These are phyloP conservation scores for Rhodotorula kratochvilovae DNA, from an alignment of 768 basidiomycete species.

Conservation along the genomic window DNA sequence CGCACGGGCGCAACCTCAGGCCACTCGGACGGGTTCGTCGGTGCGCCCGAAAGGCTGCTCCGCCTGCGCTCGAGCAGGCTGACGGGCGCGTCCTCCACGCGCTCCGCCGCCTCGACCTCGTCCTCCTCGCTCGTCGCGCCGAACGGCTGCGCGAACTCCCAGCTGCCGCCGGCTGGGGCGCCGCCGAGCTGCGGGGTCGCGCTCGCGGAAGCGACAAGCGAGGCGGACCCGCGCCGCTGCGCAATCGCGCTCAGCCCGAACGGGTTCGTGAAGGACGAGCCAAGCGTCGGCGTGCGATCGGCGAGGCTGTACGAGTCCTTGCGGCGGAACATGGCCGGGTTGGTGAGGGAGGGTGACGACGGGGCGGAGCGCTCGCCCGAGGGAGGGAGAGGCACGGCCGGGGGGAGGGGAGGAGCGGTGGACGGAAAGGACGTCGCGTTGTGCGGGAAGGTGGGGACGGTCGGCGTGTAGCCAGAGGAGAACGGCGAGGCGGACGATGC, in stretches of 20 bases:
- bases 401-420: no score
- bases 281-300: slow-evolving; percentile 28
- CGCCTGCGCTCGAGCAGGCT: no score
- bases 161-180: slow-evolving; percentile 1
- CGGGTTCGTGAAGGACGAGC: slow-evolving; percentile 3
- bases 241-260: slow-evolving; percentile 7
- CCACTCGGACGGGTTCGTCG: not conserved
- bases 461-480: no score
- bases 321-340: slow-evolving; percentile 2
- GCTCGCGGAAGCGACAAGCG: not conserved
- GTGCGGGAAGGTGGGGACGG: no score
- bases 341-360: no score
- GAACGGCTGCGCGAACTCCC: slow-evolving; percentile 18
- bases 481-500: not conserved
- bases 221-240: not conserved
- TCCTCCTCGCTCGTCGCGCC: slow-evolving; percentile 1
- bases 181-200: not conserved
- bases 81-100: not conserved
- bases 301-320: slow-evolving; percentile 14
- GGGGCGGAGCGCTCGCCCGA: no score
- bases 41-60: not conserved
- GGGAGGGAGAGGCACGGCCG: no score
- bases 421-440: no score
- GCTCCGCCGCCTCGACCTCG: not conserved
- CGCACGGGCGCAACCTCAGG: not conserved